phyloP scores from a whole-genome alignment of 768 basidiomycete genomes.

The Lactarius pseudohatsudake region DNA sequence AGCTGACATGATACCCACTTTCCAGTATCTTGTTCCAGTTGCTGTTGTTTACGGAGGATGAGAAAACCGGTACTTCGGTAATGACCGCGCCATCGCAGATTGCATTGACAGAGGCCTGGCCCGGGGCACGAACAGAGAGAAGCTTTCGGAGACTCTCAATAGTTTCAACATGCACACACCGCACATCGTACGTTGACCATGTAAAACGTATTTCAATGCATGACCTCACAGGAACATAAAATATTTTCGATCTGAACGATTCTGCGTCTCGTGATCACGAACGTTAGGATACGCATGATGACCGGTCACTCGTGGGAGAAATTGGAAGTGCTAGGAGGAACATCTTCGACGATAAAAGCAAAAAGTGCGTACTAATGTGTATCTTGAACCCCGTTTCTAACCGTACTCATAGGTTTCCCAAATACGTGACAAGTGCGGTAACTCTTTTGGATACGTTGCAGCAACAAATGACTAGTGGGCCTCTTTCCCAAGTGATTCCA shows the following conservation, averaged over 20 bases:
- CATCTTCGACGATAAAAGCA: not conserved
- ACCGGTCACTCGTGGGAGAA: slow-evolving; percentile 10
- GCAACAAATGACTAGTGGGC: too few species aligned
- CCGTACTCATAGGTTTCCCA: slow-evolving; percentile 8
- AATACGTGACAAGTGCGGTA: not conserved
- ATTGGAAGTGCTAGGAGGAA: not conserved
- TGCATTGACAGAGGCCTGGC: slow-evolving; percentile 1
- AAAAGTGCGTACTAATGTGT: not conserved
- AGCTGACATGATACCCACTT: too few species aligned
- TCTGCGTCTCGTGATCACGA: not conserved
- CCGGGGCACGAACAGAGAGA: slow-evolving; percentile 3
- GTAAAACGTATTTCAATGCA: not conserved
- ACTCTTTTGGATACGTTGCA: not conserved
- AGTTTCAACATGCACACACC: not conserved
- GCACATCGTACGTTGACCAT: slow-evolving; percentile 16
- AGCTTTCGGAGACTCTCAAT: slow-evolving; percentile 5
- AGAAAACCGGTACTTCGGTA: slow-evolving; percentile 6
- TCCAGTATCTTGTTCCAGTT: too few species aligned
- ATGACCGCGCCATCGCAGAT: not conserved
- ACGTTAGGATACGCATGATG: slow-evolving; percentile 13
- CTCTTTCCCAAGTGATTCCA: not conserved
- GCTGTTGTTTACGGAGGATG: too few species aligned
- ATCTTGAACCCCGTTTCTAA: not conserved
- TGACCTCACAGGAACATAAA: not conserved
- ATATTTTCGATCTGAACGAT: not conserved